Evolutionary conservation across 768 basidiomycete genomes (phyloP), one percentile per base, ranked within the genome.

Genomic region (Crucibulum laeve): DNA sequence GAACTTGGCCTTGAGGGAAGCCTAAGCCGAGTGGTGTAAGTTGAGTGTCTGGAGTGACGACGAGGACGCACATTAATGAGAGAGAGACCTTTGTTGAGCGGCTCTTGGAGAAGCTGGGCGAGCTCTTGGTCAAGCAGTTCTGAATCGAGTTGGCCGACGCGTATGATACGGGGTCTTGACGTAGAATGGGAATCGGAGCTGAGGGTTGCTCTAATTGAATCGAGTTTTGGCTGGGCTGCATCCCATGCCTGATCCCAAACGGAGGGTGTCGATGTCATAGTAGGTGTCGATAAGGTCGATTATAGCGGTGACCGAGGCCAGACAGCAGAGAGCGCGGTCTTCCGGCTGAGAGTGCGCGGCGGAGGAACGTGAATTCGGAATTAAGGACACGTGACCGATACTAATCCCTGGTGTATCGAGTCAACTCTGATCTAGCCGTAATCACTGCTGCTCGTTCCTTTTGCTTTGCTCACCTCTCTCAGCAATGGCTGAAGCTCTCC

Each of bases 141-240:
- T 3, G 94, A 82, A 61, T 98, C 95, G 42, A 97, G 79, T 62
- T 95, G 90, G 5, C 88, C 87, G 38, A 98, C 91, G 34, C 93
- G 87, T 19, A 80, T 69, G 23, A 84, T 65, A n/a, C 84, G 74
- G 21, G 72, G 58, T 37, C 48, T 43, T 19, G 68, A 61, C n/a
- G n/a, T n/a, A n/a, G 57, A 42, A 13, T 58, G 41, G 6, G 56
- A 50, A n/a, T n/a, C n/a, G 4, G 62, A 47, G 17, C 53, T 53
- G 18, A 82, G 51, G 10, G 67, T 61, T 22, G 64, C 59, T 39
- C 71, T 67, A 30, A 85, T 73, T 8, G 68, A 61, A 18, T 68
- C 52, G 5, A 91, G 67, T 7, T 55, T 64, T 22, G 79, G 74
- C 48, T 82, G 78, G 4, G 82, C 82, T 47, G 61, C 57, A 34